Evolutionary conservation across 2,329 filamentous ascomycete species (phyloP), one percentile per base, ranked within the genome.

Genomic region (Neonectria magnoliae): DNA sequence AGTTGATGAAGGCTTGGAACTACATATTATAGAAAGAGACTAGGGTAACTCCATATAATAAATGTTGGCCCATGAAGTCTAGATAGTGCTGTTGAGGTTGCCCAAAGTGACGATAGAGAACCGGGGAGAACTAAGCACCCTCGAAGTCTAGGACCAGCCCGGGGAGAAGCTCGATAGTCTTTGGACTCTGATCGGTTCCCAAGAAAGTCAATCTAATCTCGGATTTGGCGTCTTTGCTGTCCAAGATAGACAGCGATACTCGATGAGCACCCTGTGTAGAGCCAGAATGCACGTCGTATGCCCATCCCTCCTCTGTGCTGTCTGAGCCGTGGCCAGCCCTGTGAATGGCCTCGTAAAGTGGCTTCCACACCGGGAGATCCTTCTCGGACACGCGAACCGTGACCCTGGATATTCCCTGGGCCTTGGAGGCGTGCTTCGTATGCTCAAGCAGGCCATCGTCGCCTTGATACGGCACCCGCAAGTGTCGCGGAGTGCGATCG

Each of bases 401-500:
- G 5, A 89, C 73, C 3, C 77, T 74, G 1, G 81, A 81, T 14
- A 89, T 79, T 0, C 89, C 88, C 14, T 81, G 69, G 0, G 81
- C 86, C 0, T 83, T 83, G 7, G 79, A 85, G 0, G 85, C 79
- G 76, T 91, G 89, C 13, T 71, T 76, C 4, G 76, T 76, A 16
- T 74, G 68, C 14, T 65, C 61, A 0, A 70, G 59, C 1, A 62
- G 22, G 6, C 67, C 68, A 20, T 44, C 31, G 7, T 65, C 69
- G 18, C 62, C 59, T 18, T 74, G 69, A 1, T 77, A 78, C 0
- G 89, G 87, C 3, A 90, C 89, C 0, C 90, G 78, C 2, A 87
- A 73, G n/a, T 78, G 68, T 7, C 90, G 76, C 2, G 83, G 78
- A 2, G 89, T 91, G 13, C 86, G 77, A 73, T 92, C 90, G 51